Evolutionary conservation across 495 filamentous ascomycete species (phyloP).

Genomic region (Penicillium atrosanguineum): DNA sequence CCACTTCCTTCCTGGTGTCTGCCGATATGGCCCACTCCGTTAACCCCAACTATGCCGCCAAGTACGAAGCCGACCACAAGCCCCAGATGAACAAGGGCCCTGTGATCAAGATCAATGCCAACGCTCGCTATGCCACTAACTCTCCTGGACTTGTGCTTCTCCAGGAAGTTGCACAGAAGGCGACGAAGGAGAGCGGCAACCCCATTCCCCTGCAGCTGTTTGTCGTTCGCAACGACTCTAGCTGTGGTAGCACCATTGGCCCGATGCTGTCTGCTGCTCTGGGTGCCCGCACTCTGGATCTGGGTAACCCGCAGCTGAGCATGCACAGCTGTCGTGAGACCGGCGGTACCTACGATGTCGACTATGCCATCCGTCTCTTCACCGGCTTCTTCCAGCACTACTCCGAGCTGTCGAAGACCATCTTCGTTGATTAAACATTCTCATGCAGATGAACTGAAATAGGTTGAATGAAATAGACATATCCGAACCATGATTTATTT

Average conservation of each 20-base stretch:
- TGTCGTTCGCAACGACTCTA: constrained; percentile 91
- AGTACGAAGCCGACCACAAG: constrained; percentile 87
- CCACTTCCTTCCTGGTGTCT: constrained; percentile 90
- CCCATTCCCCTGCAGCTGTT: constrained; percentile 89
- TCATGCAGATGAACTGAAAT: not conserved
- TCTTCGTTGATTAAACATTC: constrained; percentile 64
- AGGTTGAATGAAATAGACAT: not conserved
- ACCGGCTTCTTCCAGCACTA: constrained; percentile 83
- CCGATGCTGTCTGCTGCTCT: constrained; percentile 87
- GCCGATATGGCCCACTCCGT: constrained; percentile 97
- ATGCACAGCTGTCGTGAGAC: constrained; percentile 99
- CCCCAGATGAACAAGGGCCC: constrained; percentile 95
- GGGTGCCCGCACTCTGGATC: constrained; percentile 82
- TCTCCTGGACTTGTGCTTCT: constrained; percentile 90
- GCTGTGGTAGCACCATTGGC: constrained; percentile 94
- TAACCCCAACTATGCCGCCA: constrained; percentile 87
- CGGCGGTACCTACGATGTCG: constrained; percentile 82
- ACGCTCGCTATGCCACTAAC: constrained; percentile 93
- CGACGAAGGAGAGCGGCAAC: constrained; percentile 41
- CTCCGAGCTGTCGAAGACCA: constrained; percentile 72
- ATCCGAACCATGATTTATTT: not conserved
- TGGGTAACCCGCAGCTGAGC: constrained; percentile 92
- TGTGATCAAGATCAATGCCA: constrained; percentile 98
- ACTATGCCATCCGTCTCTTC: constrained; percentile 82
- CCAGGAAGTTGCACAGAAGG: constrained; percentile 77